These are phyloP conservation scores for Chrysoporthe deuterocubensis DNA, from an alignment of 2,329 filamentous ascomycete species.

Conservation along the genomic window DNA sequence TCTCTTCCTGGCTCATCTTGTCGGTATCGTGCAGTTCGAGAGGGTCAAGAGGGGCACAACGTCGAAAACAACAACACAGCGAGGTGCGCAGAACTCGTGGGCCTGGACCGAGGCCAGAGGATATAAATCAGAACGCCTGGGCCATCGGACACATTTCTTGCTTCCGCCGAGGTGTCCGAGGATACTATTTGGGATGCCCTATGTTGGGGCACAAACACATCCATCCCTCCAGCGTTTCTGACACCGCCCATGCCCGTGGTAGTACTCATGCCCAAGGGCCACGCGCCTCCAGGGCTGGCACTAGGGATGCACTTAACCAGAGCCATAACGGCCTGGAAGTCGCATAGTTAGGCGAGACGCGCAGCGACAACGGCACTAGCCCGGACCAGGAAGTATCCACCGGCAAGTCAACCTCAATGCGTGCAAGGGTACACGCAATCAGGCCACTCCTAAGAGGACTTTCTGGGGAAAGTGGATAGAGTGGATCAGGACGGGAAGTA, in stretches of 20 bases:
- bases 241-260: not conserved
- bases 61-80: not conserved
- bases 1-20: slow-evolving; percentile 24
- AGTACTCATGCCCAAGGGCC: not conserved
- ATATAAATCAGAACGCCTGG: slow-evolving; percentile 2
- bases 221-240: not conserved
- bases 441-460: slow-evolving; percentile 11
- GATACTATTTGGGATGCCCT: not conserved
- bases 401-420: slow-evolving; percentile 4
- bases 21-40: not conserved
- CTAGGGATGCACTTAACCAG: not conserved
- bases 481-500: not conserved
- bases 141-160: slow-evolving; percentile 15
- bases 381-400: not conserved
- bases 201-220: not conserved
- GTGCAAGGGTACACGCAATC: not conserved
- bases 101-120: not conserved
- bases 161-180: slow-evolving; percentile 14
- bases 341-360: not conserved
- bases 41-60: not conserved
- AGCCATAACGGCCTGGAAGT: not conserved
- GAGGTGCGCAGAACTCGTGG: not conserved
- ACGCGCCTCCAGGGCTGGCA: not conserved
- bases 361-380: not conserved
- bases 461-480: slow-evolving; percentile 16